A percentile compares a stretch with the other conserved stretches of the same genome.
phyloP scores from a whole-genome alignment of 768 basidiomycete genomes.

The Mycena polygramma region DNA sequence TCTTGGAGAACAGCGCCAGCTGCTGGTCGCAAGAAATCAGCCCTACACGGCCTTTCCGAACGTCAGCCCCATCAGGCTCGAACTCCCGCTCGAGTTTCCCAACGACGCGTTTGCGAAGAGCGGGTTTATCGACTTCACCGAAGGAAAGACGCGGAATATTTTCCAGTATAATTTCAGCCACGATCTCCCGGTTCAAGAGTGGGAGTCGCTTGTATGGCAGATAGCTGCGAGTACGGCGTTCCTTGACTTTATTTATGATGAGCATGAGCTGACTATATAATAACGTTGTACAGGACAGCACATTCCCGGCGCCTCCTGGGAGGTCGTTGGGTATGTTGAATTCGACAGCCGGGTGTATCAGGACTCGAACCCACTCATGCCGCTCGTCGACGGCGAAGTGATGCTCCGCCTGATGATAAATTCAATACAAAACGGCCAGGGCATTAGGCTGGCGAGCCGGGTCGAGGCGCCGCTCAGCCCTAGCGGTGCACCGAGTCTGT shows the following conservation, averaged over 20 bases:
- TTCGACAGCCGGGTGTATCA: conserved; percentile 23
- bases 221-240: conserved; percentile 7
- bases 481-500: conserved; percentile 4
- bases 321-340: conserved; percentile 15
- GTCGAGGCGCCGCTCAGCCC: conserved; percentile 22
- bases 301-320: background rate
- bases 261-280: too few relatives aligned
- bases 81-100: conserved; percentile 18
- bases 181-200: conserved; percentile 23
- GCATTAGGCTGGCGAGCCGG: conserved; percentile 17
- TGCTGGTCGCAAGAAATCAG: background rate
- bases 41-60: background rate
- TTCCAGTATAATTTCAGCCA: conserved; percentile 15
- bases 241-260: too few relatives aligned
- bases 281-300: background rate
- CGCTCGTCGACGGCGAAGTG: conserved; percentile 23
- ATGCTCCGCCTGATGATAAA: conserved; percentile 18
- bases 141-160: conserved; percentile 4
- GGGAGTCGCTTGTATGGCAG: conserved; percentile 21
- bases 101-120: conserved; percentile 17
- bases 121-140: conserved; percentile 19
- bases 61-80: background rate
- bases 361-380: conserved; percentile 6
- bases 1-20: conserved; percentile 7
- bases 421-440: conserved; percentile 5